Base-by-base conservation (phyloP, 2,329 filamentous ascomycete species). In the Fusarium illudens region DNA sequence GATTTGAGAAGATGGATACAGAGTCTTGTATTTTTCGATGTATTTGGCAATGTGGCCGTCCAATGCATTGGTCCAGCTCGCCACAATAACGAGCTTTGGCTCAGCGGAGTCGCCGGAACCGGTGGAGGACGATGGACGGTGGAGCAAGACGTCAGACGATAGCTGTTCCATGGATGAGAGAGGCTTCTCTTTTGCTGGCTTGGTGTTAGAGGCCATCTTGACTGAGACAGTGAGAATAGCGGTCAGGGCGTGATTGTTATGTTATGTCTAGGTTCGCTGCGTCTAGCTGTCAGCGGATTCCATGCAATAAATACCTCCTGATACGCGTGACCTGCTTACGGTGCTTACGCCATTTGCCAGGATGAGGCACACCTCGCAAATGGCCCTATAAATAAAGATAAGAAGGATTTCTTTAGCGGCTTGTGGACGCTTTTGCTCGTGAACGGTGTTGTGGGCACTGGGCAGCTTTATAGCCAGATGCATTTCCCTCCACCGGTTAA, bases 31-130 rank as follows among this genome's bases (percentile, higher is more conserved):
- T 30, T 56, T 62, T 5, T 62, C 48, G 44, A 66, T 50, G 22
- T 66, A 68, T 29, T 68, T 69, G 33, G 65, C 61, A n/a, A 68
- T 62, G 6, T 69, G 58, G 3, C 10, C 15, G 5, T 65, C 52
- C 22, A 58, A 22, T 0, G 61, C 52, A 22, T 68, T 66, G 25
- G 65, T 66, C 65, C 61, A 68, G 13, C 17, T 59, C 1, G 61
- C 61, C 4, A 68, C 22, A 4, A 68, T 58, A 17, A 68, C 50
- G 6, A 68, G 32, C 44, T 59, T 66, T 17, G 65, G 65, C 7
- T 57, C 10, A 2, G 4, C 33, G 15, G 42, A 20, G 4, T 27
- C 3, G 6, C 22, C 48, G 15, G 27, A 30, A 10, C 13, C 13
- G 36, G 49, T 25, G 20, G 25, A n/a, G 0, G 36, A 30, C 17